Base-by-base conservation (phyloP, 2,329 filamentous ascomycete species). In the Aureobasidium pullulans region DNA sequence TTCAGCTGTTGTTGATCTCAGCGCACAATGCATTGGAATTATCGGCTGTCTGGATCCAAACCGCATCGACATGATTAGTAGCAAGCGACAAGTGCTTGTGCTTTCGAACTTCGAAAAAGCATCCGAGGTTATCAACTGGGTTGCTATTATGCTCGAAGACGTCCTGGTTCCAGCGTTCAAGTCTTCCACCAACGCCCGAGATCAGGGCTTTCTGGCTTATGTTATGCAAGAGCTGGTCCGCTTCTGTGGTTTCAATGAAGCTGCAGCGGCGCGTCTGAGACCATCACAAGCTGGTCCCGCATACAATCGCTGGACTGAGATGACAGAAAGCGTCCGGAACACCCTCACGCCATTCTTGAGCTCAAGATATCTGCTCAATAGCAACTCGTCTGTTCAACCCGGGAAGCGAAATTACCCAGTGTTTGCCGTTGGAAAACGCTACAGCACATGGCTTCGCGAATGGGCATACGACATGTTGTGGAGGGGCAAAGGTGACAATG, bases 1-100 rank as follows among this genome's bases (percentile, higher is more conserved):
- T 43, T 71, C 78, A 7, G 83, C 84, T 11, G 88, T 97, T 58
- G 81, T 86, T 53, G 78, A 83, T 16, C 77, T 95, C 2, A 90
- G 89, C 62, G 88, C 90, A 13, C 84, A 88, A 67, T 94, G 90
- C 64, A 79, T 99, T 40, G 95, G 95, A 0, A 80, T 95, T 19
- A 85, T 99, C 57, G 94, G 95, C 6, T 96, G 92, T 64, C 76
- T 99, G 23, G 95, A 99, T 71, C 87, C 93, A 1, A 96, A 96
- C 67, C 85, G 89, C 61, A 84, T 96, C 1, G 94, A 99, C 67
- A 84, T 84, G 0, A 81, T 88, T 10, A 83, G 89, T 60, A 87
- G 89, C 66, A 87, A 90, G 65, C 85, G 83, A 63, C 87, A 90
- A n/a, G 88, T 96, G 57, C 83, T 97, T 28, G 85, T 97, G 52